Evolutionary conservation across 495 filamentous ascomycete species (phyloP).

Genomic region (Glonium stellatum): DNA sequence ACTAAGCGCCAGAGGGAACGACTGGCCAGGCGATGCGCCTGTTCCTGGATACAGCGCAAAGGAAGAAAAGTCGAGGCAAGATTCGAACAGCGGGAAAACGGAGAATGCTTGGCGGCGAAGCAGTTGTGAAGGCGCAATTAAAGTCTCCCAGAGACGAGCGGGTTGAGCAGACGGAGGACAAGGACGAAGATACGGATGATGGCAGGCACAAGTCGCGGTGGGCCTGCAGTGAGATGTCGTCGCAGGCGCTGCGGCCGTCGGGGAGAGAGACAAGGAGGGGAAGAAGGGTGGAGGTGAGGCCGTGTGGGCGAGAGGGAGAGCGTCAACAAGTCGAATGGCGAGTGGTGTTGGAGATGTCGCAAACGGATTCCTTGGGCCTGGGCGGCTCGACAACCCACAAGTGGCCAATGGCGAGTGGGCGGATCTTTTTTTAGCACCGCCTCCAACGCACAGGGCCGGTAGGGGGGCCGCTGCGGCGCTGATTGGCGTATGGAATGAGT

Average conservation of each 20-base stretch:
- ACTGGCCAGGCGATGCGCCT: constrained; percentile 24
- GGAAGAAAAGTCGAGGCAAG: constrained; percentile 7
- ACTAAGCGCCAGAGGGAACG: constrained; percentile 24
- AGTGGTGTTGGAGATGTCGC: background rate
- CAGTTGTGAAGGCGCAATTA: background rate
- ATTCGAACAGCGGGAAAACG: background rate
- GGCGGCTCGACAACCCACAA: background rate
- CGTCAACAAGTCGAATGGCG: constrained; percentile 2
- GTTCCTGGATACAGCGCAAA: constrained; percentile 16
- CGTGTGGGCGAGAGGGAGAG: background rate
- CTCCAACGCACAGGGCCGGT: background rate
- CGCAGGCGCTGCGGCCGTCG: constrained; percentile 15
- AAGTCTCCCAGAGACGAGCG: background rate
- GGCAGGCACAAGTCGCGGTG: background rate
- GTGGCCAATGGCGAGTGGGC: background rate
- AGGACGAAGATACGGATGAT: background rate
- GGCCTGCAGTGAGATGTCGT: background rate
- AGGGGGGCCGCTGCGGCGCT: background rate
- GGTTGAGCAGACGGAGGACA: background rate
- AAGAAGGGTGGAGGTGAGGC: constrained; percentile 6
- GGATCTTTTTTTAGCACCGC: constrained; percentile 1
- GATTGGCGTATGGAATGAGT: background rate
- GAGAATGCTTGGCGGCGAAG: background rate
- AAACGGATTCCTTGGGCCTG: constrained; percentile 3
- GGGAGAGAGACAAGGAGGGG: background rate